Evolutionary conservation across 345 rosid genomes (phyloP).

Genomic region (Salix purpurea): DNA sequence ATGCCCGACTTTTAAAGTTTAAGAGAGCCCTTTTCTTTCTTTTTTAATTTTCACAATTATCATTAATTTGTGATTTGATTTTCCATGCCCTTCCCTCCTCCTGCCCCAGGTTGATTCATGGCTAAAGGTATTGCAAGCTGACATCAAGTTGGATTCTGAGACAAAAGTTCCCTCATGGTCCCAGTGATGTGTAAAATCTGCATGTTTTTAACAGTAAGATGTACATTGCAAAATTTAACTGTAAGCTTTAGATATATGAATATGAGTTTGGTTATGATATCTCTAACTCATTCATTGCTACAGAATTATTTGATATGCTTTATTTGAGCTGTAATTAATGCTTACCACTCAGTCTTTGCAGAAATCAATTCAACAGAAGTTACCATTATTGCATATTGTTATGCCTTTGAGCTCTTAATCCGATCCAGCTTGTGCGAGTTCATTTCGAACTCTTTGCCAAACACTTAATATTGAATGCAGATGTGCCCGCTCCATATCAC

Average conservation of each 20-base stretch:
- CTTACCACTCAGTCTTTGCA: background rate
- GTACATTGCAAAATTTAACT: conserved; percentile 26
- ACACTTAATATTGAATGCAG: no score
- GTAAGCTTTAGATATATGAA: conserved; percentile 6
- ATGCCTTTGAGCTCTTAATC: background rate
- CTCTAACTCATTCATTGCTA: conserved; percentile 38
- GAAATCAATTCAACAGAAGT: background rate
- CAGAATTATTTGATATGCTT: conserved; percentile 22
- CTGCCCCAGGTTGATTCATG: conserved; percentile 64
- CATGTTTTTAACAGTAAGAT: conserved; percentile 10
- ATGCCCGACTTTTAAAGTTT: background rate
- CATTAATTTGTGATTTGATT: background rate
- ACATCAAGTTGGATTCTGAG: conserved; percentile 43
- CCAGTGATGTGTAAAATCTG: conserved; percentile 11
- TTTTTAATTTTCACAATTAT: background rate
- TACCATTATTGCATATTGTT: background rate
- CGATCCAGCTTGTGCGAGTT: no score
- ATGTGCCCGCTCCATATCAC: no score
- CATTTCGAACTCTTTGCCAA: no score
- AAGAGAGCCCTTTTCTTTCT: background rate
- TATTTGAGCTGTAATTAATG: background rate
- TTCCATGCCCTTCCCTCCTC: background rate
- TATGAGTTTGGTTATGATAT: conserved; percentile 9
- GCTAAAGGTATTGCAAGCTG: conserved; percentile 50
- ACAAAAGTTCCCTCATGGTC: conserved; percentile 39